Base-by-base conservation (phyloP, 2,329 filamentous ascomycete genomes). In the Golovinomyces cichoracearum region DNA sequence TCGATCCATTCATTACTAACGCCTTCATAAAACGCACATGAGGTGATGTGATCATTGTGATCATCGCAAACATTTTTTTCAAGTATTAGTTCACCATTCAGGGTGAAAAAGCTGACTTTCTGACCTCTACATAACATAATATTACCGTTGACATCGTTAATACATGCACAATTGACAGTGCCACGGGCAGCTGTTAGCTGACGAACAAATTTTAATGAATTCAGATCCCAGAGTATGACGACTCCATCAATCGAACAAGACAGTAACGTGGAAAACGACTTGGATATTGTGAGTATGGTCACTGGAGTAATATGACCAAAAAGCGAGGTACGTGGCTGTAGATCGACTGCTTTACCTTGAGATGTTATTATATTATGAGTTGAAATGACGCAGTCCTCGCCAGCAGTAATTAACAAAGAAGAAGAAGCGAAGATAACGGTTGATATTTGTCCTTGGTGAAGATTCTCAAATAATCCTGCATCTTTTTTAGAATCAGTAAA, bases 11-110 rank as follows among this genome's bases (percentile, higher is more conserved):
- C 90, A 56, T 85, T 90, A 1, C 79, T 80, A 0, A 77, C 88
- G 0, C 88, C 88, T 61, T 95, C 86, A 63, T 95, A 95, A 62
- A 93, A 93, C 2, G 86, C 83, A 53, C 85, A 90, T 1, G 80
- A 77, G 45, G 83, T 70, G 2, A 94, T 76, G 29, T 72, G 76
- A 58, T 94, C 88, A 22, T 88, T 82, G 9, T 71, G 67, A 4
- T 67, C 64, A 17, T 74, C 71, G 56, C 83, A 90, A 0, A 93
- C 73, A 31, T 81, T 79, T 61, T 93, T 83, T 50, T 90, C 77
- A 0, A 94, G 67, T 1, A 98, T 68, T 0, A 86, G 63, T 5
- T 81, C 75, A 3, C 90, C 90, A 56, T 98, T 98, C 33, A 98
- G 71, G 0, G 83, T 88, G 62, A 83, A 94, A 1, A 98, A 64